Percentiles rank a stretch among this genome's conserved stretches.
Evolutionary conservation across 192 early-diverging fungal genomes (phyloP).

Genomic region (Backusella circina): DNA sequence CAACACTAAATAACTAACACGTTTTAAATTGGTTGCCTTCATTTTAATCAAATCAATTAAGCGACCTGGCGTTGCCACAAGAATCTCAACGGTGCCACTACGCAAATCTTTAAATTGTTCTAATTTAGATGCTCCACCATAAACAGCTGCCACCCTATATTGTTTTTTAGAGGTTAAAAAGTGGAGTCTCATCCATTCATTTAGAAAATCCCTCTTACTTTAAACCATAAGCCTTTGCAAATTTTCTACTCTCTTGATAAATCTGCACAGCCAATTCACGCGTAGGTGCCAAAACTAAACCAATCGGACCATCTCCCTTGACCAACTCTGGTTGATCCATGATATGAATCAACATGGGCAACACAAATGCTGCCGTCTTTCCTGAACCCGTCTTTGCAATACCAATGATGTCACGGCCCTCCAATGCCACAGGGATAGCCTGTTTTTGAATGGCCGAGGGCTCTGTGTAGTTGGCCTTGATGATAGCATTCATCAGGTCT

Average conservation of each 20-base stretch:
- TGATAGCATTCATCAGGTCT: slow-evolving; percentile 55
- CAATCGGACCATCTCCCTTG: slow-evolving; percentile 78
- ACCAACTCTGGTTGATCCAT: slow-evolving; percentile 79
- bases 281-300: slow-evolving; percentile 74
- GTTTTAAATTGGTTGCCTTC: slow-evolving; percentile 77
- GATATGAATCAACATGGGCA: slow-evolving; percentile 83
- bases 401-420: slow-evolving; percentile 80
- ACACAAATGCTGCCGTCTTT: slow-evolving; percentile 81
- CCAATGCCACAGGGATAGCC: slow-evolving; percentile 71
- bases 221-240: slow-evolving; percentile 71
- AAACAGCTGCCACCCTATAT: slow-evolving; percentile 58
- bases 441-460: slow-evolving; percentile 80
- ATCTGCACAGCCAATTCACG: slow-evolving; percentile 80
- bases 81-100: slow-evolving; percentile 60
- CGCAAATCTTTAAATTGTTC: slow-evolving; percentile 83
- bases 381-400: slow-evolving; percentile 86
- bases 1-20: slow-evolving; percentile 85
- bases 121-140: slow-evolving; percentile 79
- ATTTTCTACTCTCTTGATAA: slow-evolving; percentile 73
- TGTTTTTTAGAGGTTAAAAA: neutral
- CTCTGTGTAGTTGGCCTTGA: slow-evolving; percentile 60
- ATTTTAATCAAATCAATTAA: slow-evolving; percentile 88
- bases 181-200: too few species aligned
- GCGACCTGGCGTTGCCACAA: slow-evolving; percentile 82
- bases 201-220: too few species aligned